Percentiles rank a stretch among this genome's conserved stretches.
Evolutionary conservation across 305 asterid species (phyloP).

Genomic region (Withania somnifera): DNA sequence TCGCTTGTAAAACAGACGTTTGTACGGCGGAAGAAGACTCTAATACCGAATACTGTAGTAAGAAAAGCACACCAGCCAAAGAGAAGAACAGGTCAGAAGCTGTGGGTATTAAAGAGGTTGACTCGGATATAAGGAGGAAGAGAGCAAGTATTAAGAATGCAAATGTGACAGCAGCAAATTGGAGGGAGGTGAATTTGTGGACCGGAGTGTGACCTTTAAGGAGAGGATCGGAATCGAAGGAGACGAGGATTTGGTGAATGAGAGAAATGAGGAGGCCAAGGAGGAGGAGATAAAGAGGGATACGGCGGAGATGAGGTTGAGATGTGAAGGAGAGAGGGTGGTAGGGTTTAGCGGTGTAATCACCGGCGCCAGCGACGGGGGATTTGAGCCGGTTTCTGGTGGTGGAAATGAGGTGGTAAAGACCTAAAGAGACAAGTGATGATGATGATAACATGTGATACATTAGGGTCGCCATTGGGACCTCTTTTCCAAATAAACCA

Average conservation of each 20-base stretch:
- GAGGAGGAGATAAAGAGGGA: slow-evolving; percentile 56
- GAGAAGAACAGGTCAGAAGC: slow-evolving; percentile 60
- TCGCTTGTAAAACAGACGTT: slow-evolving; percentile 83
- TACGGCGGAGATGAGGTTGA: slow-evolving; percentile 38
- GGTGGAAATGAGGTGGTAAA: slow-evolving; percentile 71
- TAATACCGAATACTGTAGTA: slow-evolving; percentile 48
- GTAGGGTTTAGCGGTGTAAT: slow-evolving; percentile 66
- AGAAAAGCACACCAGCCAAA: slow-evolving; percentile 52
- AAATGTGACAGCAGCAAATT: slow-evolving; percentile 47
- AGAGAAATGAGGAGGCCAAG: slow-evolving; percentile 46
- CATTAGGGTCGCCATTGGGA: slow-evolving; percentile 54
- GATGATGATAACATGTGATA: slow-evolving; percentile 66
- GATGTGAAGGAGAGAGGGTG: slow-evolving; percentile 38
- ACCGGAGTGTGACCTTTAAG: slow-evolving; percentile 79
- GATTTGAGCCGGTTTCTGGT: slow-evolving; percentile 61
- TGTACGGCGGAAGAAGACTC: slow-evolving; percentile 49
- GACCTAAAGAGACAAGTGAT: slow-evolving; percentile 54
- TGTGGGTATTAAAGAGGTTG: slow-evolving; percentile 26
- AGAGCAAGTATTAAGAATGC: slow-evolving; percentile 42
- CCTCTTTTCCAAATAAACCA: too few relatives aligned
- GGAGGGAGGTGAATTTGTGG: slow-evolving; percentile 73
- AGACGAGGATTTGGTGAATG: slow-evolving; percentile 42
- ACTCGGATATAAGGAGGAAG: slow-evolving; percentile 48
- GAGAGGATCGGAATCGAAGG: slow-evolving; percentile 75
- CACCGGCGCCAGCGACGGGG: too few relatives aligned